phyloP scores from a whole-genome alignment of 1,139 yeast species.

The Diutina scorzettiae region DNA sequence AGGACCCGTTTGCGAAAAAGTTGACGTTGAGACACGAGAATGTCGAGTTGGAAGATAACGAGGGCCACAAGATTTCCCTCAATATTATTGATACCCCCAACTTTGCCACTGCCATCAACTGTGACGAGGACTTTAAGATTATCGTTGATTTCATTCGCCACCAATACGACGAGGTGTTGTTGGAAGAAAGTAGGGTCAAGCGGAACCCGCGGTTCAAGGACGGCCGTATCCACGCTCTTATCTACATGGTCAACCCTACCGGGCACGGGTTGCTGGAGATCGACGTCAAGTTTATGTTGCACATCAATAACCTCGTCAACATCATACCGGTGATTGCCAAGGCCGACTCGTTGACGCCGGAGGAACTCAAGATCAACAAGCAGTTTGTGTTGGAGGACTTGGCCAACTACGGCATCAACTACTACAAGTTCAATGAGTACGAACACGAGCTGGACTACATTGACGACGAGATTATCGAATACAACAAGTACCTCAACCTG shows the following conservation, averaged over 20 bases:
- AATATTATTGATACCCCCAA: constrained; percentile 45
- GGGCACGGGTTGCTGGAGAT: constrained; percentile 14
- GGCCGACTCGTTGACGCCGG: constrained; percentile 42
- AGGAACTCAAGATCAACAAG: constrained; percentile 34
- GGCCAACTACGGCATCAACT: constrained; percentile 26
- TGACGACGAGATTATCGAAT: constrained; percentile 38
- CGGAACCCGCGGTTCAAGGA: constrained; percentile 14
- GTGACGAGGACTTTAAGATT: constrained; percentile 11
- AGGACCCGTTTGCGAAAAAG: constrained; percentile 31
- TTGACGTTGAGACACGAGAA: constrained; percentile 36
- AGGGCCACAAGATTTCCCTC: constrained; percentile 45
- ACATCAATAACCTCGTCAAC: constrained; percentile 38
- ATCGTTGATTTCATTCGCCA: constrained; percentile 12
- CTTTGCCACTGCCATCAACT: constrained; percentile 54
- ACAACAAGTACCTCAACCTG: constrained; percentile 32
- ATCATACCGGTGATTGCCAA: constrained; percentile 46
- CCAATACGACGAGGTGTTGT: constrained; percentile 12
- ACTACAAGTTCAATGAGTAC: constrained; percentile 36
- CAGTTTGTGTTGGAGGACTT: constrained; percentile 27
- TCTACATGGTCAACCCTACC: constrained; percentile 12
- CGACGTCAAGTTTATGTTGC: constrained; percentile 39
- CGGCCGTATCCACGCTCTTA: constrained; percentile 11
- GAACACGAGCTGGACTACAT: constrained; percentile 36
- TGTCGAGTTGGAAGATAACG: constrained; percentile 40
- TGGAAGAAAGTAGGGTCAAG: constrained; percentile 12